Evolutionary conservation across 176 grass and related monocot genomes (phyloP).

Genomic region (Eragrostis nindensis): DNA sequence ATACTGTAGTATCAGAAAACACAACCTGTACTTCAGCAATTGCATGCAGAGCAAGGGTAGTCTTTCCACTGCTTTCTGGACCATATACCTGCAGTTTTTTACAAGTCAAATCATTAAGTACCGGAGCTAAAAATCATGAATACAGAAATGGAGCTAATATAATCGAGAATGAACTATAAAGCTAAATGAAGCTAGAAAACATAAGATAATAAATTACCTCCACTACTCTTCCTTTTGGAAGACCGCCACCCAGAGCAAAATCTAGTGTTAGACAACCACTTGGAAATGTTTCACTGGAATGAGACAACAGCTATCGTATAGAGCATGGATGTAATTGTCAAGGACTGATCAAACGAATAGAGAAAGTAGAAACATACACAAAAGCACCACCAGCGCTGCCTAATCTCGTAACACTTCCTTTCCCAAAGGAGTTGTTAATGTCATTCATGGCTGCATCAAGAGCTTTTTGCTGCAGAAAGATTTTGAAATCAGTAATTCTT

Average conservation of each 20-base stretch:
- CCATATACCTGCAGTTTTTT: constrained; percentile 75
- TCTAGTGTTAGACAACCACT: constrained; percentile 96
- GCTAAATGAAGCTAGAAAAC: neutral
- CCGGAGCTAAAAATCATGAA: neutral
- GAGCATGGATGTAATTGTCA: constrained; percentile 16
- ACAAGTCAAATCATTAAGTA: constrained; percentile 12
- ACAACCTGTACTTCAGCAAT: constrained; percentile 93
- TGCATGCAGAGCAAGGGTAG: constrained; percentile 93
- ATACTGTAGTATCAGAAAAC: constrained; percentile 29
- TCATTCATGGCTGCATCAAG: constrained; percentile 96
- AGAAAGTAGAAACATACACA: constrained; percentile 69
- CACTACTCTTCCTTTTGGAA: constrained; percentile 97
- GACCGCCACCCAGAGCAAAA: constrained; percentile 91
- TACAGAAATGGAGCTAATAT: neutral
- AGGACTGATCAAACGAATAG: neutral
- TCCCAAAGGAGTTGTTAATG: constrained; percentile 97
- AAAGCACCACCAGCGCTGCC: constrained; percentile 90
- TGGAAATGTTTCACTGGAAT: constrained; percentile 87
- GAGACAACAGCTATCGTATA: constrained; percentile 27
- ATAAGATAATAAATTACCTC: constrained; percentile 67
- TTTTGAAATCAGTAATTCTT: constrained; percentile 27
- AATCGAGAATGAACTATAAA: constrained; percentile 14
- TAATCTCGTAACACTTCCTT: constrained; percentile 97
- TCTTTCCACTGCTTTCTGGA: constrained; percentile 98
- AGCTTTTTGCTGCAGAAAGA: constrained; percentile 81